A percentile compares a stretch with the other conserved stretches of the same genome.
Conservation (phyloP, 164 flowering plant genomes). For the Magnolia kwangsiensis region DNA sequence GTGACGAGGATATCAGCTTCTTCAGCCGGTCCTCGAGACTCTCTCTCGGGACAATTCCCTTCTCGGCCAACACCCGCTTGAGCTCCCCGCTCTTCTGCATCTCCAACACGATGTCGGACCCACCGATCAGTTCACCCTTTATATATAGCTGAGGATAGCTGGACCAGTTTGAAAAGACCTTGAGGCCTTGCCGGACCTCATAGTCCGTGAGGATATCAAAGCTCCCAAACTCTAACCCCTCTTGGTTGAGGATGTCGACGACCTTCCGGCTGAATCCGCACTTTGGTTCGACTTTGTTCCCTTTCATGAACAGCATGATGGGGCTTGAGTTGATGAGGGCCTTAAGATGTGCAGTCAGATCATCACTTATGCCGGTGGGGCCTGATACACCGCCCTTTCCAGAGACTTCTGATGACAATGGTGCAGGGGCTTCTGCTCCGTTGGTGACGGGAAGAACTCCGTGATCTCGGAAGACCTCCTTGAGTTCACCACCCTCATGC, state of each 20-base stretch:
- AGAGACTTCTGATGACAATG: not conserved
- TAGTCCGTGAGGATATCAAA: constrained; percentile 84
- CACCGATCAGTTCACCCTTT: constrained; percentile 86
- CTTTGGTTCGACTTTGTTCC: constrained; percentile 78
- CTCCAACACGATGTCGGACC: constrained; percentile 86
- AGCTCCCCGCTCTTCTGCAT: constrained; percentile 97
- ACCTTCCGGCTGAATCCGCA: constrained; percentile 94
- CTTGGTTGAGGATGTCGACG: constrained; percentile 74
- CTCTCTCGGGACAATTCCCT: constrained; percentile 42
- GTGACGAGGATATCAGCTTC: constrained; percentile 51
- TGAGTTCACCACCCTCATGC: constrained; percentile 88
- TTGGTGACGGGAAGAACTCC: constrained; percentile 34
- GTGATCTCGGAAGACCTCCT: constrained; percentile 64
- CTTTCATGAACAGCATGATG: constrained; percentile 90
- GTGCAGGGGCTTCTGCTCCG: constrained; percentile 17
- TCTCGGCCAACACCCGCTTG: constrained; percentile 57
- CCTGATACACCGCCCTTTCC: constrained; percentile 50
- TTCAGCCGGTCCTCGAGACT: constrained; percentile 63
- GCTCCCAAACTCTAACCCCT: constrained; percentile 63
- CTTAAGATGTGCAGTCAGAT: constrained; percentile 45
- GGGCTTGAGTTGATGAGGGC: constrained; percentile 56
- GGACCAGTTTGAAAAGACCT: constrained; percentile 92
- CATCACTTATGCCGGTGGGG: constrained; percentile 55
- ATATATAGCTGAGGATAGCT: constrained; percentile 91
- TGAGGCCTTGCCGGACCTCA: constrained; percentile 90